Percentiles rank a stretch among this genome's conserved stretches.
phyloP scores from a whole-genome alignment of 352 stramenopile genomes.

The Achlya hypogyna region DNA sequence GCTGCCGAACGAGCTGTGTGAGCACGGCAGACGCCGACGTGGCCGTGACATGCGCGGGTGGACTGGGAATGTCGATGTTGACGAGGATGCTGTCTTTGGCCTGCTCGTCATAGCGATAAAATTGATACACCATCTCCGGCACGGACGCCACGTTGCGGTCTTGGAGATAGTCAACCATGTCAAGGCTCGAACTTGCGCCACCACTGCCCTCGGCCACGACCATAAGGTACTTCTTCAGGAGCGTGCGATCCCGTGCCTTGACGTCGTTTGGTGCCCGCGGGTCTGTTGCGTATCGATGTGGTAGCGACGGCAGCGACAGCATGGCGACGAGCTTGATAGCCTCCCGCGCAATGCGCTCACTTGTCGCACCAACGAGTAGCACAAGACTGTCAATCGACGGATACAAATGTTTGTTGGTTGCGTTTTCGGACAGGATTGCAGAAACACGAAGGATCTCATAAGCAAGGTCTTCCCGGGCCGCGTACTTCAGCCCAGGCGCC shows the following conservation, averaged over 20 bases:
- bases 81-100: conserved; percentile 26
- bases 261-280: conserved; percentile 26
- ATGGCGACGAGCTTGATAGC: conserved; percentile 66
- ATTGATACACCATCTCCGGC: conserved; percentile 44
- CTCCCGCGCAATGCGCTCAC: conserved; percentile 57
- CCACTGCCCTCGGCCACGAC: conserved; percentile 38
- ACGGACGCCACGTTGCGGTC: conserved; percentile 12
- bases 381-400: conserved; percentile 41
- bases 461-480: conserved; percentile 23
- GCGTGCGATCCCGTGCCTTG: conserved; percentile 29
- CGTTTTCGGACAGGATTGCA: conserved; percentile 68
- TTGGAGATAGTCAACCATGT: conserved; percentile 59
- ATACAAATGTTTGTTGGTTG: conserved; percentile 69
- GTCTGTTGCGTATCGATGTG: conserved; percentile 51
- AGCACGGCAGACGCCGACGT: conserved; percentile 32
- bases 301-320: conserved; percentile 52
- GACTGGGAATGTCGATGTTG: conserved; percentile 30
- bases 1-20: conserved; percentile 42
- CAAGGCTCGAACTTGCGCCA: conserved; percentile 37
- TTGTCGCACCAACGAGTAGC: conserved; percentile 47
- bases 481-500: conserved; percentile 1
- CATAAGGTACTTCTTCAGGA: conserved; percentile 46
- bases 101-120: conserved; percentile 38
- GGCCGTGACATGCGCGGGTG: not conserved
- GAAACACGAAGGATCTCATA: conserved; percentile 66